Conservation (phyloP, 208 protist species). For the Leptomonas seymouri region DNA sequence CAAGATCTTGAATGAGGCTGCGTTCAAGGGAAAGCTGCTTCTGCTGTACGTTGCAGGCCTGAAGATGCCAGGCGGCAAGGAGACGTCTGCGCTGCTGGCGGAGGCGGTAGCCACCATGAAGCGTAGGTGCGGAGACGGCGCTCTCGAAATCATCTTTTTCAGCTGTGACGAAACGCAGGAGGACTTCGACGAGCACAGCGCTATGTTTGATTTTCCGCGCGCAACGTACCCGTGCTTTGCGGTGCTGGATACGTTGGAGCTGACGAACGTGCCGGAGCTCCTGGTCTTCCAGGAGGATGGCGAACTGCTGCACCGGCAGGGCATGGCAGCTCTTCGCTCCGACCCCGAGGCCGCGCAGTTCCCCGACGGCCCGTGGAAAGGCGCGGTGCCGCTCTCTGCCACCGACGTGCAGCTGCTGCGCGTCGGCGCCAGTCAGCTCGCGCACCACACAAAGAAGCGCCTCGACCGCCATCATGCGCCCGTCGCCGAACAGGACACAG, state of each 20-base stretch:
- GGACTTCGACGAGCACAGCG: slow-evolving; percentile 43
- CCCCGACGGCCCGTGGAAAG: slow-evolving; percentile 51
- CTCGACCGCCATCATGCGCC: slow-evolving; percentile 24
- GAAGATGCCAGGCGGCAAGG: slow-evolving; percentile 18
- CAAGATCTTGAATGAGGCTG: slow-evolving; percentile 33
- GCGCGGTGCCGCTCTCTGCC: slow-evolving; percentile 40
- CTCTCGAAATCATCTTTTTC: slow-evolving; percentile 59
- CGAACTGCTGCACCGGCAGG: slow-evolving; percentile 52
- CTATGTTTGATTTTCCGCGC: slow-evolving; percentile 49
- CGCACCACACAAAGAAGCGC: slow-evolving; percentile 66
- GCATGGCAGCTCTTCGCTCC: slow-evolving; percentile 54
- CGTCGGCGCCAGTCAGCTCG: slow-evolving; percentile 42
- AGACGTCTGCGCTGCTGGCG: slow-evolving; percentile 42
- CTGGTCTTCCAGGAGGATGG: slow-evolving; percentile 61
- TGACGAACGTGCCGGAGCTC: slow-evolving; percentile 42
- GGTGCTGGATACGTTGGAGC: slow-evolving; percentile 35
- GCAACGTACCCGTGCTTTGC: slow-evolving; percentile 45
- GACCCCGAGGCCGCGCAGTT: slow-evolving; percentile 58
- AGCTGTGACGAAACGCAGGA: slow-evolving; percentile 48
- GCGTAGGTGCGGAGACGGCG: neutral
- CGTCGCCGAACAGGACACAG: slow-evolving; percentile 9
- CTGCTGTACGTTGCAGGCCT: slow-evolving; percentile 51
- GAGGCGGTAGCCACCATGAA: slow-evolving; percentile 32
- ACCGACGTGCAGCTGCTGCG: slow-evolving; percentile 60
- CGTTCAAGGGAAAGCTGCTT: slow-evolving; percentile 46